A percentile compares a stretch with the other conserved stretches of the same genome.
These are phyloP conservation scores for Caloboletus inedulis DNA, from an alignment of 1,284 basidiomycete genomes.

Conservation along the genomic window DNA sequence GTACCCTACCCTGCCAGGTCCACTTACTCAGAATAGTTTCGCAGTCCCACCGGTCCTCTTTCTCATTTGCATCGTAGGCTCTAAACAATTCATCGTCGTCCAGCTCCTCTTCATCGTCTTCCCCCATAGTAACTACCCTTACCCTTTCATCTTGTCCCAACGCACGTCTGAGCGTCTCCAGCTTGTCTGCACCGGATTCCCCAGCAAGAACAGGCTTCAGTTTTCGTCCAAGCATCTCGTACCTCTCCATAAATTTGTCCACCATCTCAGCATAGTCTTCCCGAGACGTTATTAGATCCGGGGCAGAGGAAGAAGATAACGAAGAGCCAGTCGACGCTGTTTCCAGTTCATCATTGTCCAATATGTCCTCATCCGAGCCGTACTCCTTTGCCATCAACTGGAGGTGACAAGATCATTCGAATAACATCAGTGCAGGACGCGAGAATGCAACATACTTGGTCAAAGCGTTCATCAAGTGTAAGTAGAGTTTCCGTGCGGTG, in stretches of 20 bases:
- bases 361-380: slow-evolving; percentile 52
- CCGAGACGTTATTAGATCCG: slow-evolving; percentile 73
- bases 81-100: slow-evolving; percentile 52
- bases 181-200: slow-evolving; percentile 71
- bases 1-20: background rate
- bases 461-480: slow-evolving; percentile 90
- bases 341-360: slow-evolving; percentile 42
- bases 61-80: slow-evolving; percentile 47
- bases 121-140: slow-evolving; percentile 23
- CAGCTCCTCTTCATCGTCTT: slow-evolving; percentile 41
- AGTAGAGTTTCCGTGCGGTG: slow-evolving; percentile 87
- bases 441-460: slow-evolving; percentile 59
- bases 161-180: slow-evolving; percentile 76
- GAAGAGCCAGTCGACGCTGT: slow-evolving; percentile 36
- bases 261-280: slow-evolving; percentile 91
- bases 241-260: slow-evolving; percentile 92
- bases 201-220: slow-evolving; percentile 73
- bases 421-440: background rate
- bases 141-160: slow-evolving; percentile 67
- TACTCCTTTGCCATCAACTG: slow-evolving; percentile 76
- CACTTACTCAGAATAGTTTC: slow-evolving; percentile 87
- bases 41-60: slow-evolving; percentile 88
- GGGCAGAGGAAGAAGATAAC: slow-evolving; percentile 61
- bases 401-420: slow-evolving; percentile 4
- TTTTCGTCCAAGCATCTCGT: slow-evolving; percentile 89